Percentiles rank a stretch among this genome's conserved stretches.
These are phyloP conservation scores for Chlorella sp. DNA, from an alignment of 139 green algal species.

Conservation along the genomic window DNA sequence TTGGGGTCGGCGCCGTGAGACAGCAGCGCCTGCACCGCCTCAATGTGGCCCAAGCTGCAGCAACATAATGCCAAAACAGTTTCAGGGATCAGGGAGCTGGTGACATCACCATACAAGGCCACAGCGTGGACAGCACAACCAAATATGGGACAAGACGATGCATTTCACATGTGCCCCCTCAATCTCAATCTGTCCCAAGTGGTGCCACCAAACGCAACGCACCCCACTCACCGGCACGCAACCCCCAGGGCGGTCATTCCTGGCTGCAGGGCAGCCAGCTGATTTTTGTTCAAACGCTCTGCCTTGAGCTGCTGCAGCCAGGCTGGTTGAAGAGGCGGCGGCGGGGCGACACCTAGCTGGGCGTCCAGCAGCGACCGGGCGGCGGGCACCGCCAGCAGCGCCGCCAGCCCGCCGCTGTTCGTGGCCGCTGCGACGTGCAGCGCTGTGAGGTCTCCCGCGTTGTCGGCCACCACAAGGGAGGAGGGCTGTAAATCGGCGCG, in stretches of 20 bases:
- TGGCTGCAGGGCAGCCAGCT: neutral
- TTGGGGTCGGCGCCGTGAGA: neutral
- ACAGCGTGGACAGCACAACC: too few relatives aligned
- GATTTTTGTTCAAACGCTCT: neutral
- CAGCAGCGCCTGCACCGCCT: neutral
- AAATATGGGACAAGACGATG: too few relatives aligned
- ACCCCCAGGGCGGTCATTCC: neutral
- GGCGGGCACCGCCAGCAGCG: neutral
- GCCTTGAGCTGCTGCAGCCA: neutral
- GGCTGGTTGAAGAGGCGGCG: neutral
- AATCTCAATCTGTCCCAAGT: too few relatives aligned
- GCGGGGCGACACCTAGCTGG: too few relatives aligned
- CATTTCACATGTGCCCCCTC: too few relatives aligned
- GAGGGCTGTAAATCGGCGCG: too few relatives aligned
- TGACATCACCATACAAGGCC: too few relatives aligned
- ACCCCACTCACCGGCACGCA: neutral
- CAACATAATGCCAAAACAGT: too few relatives aligned
- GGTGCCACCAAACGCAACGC: neutral
- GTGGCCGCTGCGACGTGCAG: neutral
- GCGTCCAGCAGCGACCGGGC: too few relatives aligned
- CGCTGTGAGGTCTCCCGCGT: neutral
- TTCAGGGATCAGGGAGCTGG: neutral
- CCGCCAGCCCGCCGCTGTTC: neutral
- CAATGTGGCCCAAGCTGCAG: neutral
- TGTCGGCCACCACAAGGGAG: neutral